phyloP scores from a whole-genome alignment of 2,329 filamentous ascomycete species.

The Bipolaris cookei region DNA sequence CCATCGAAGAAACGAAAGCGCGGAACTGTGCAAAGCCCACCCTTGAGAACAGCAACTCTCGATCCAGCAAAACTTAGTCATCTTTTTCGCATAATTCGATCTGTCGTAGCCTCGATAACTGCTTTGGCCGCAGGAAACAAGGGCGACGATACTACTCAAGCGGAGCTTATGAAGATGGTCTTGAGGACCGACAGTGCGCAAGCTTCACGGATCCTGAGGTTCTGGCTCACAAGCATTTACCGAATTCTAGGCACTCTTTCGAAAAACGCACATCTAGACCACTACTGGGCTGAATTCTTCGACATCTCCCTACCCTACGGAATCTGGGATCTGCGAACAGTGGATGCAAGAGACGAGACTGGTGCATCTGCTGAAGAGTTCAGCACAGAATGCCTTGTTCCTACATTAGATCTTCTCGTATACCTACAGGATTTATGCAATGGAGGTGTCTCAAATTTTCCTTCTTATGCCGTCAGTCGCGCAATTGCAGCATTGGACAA shows the following conservation, averaged over 20 bases:
- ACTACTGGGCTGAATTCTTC: conserved; percentile 16
- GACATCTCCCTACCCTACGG: conserved; percentile 35
- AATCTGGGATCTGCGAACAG: conserved; percentile 45
- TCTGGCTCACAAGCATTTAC: conserved; percentile 41
- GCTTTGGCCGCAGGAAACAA: conserved; percentile 20
- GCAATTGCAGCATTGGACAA: conserved; percentile 39
- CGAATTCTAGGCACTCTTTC: conserved; percentile 18
- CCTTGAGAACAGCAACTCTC: conserved; percentile 25
- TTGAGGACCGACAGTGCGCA: conserved; percentile 44
- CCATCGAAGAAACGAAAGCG: conserved; percentile 48
- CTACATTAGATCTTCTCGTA: conserved; percentile 37
- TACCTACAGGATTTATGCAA: conserved; percentile 17
- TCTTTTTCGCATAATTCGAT: conserved; percentile 34
- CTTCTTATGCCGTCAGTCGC: conserved; percentile 8
- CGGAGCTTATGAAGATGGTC: conserved; percentile 47
- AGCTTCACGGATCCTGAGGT: conserved; percentile 45
- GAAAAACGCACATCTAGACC: not conserved
- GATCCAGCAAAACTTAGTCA: conserved; percentile 17
- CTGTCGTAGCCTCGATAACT: conserved; percentile 30
- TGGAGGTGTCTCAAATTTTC: not conserved
- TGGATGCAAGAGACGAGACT: conserved; percentile 35
- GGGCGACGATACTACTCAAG: conserved; percentile 30
- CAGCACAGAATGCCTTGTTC: conserved; percentile 47
- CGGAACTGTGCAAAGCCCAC: conserved; percentile 24
- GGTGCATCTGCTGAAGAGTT: conserved; percentile 46